Base-by-base conservation (phyloP, 139 green algal genomes). In the Ettlia oleoabundans region DNA sequence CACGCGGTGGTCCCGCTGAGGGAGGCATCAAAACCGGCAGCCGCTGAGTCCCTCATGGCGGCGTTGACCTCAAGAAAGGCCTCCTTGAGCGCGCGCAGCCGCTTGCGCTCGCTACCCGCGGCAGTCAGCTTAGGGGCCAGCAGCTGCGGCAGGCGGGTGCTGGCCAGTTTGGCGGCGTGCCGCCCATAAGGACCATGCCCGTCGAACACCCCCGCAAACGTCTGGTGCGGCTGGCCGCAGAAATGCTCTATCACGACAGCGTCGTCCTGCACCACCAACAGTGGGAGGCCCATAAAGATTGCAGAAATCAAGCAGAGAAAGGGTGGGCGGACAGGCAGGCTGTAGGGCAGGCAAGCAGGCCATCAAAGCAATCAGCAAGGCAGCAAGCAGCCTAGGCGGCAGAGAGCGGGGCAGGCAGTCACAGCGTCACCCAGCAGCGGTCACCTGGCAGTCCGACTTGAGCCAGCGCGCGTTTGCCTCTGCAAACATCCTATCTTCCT, bases 201-300 rank as follows among this genome's bases (percentile, higher is more conserved):
- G 43, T 91, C 88, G 81, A 91, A 91, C 26, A 91, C 88, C n/a
- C 85, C 87, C 55, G 86, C 78, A 63, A 89, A 86, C 15, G 47
- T 82, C 40, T 80, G 67, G 35, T 71, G 42, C 19, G 24, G 55
- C 69, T 55, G 32, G n/a, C 75, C 76, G 38, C 40, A 75, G 71
- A 89, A 86, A 42, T 64, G 58, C 19, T 71, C 40, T 1, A 85
- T 51, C 15, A 84, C 63, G 4, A 84, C 42, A 3, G 69, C 85
- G 2, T 89, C 85, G 38, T 85, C 80, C 70, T 79, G 72, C 72
- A 33, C 6, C 32, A 35, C n/a, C 28, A 43, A 2, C 4, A 41
- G 30, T 2, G 10, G 37, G 41, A 10, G 35, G 10, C 35, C 13
- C 33, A 3, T 21, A 30, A 68, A 28, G 26, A 28, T 19, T 43